Evolutionary conservation across 257 asterid species (phyloP).

Genomic region (Avicennia marina): DNA sequence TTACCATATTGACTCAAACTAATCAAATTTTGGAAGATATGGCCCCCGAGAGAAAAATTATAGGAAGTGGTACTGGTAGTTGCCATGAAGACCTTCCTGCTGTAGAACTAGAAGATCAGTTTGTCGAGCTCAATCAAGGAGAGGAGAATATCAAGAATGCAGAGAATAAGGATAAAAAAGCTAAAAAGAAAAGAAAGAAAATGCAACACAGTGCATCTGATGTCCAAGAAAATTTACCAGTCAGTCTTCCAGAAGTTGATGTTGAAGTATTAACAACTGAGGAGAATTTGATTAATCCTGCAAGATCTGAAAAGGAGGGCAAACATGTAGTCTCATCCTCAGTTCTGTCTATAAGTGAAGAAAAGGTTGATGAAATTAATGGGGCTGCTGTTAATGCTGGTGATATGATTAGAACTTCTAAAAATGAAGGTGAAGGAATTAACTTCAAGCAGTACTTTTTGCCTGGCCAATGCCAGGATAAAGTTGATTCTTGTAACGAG

Average conservation of each 20-base stretch:
- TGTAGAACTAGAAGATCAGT: slow-evolving; percentile 25
- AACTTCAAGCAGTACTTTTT: slow-evolving; percentile 61
- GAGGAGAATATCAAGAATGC: slow-evolving; percentile 18
- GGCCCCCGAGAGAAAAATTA: neutral
- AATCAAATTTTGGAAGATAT: slow-evolving; percentile 12
- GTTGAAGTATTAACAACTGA: slow-evolving; percentile 26
- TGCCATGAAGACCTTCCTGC: slow-evolving; percentile 15
- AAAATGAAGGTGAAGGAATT: slow-evolving; percentile 31
- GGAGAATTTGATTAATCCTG: slow-evolving; percentile 8
- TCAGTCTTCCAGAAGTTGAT: slow-evolving; percentile 28
- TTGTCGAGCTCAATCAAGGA: slow-evolving; percentile 20
- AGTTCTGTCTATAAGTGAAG: slow-evolving; percentile 27
- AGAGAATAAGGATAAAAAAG: slow-evolving; percentile 24
- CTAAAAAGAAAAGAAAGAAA: slow-evolving; percentile 36
- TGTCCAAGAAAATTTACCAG: slow-evolving; percentile 24
- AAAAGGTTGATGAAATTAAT: slow-evolving; percentile 21
- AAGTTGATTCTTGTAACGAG: slow-evolving; percentile 23
- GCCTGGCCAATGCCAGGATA: slow-evolving; percentile 27
- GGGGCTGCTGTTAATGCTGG: slow-evolving; percentile 22
- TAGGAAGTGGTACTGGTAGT: slow-evolving; percentile 10
- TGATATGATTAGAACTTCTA: slow-evolving; percentile 21
- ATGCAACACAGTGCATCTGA: slow-evolving; percentile 25
- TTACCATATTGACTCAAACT: slow-evolving; percentile 15
- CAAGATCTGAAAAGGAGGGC: slow-evolving; percentile 18
- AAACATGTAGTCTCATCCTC: slow-evolving; percentile 21